Evolutionary conservation across 2,329 filamentous ascomycete species (phyloP).

Genomic region (Botrytis byssoidea): DNA sequence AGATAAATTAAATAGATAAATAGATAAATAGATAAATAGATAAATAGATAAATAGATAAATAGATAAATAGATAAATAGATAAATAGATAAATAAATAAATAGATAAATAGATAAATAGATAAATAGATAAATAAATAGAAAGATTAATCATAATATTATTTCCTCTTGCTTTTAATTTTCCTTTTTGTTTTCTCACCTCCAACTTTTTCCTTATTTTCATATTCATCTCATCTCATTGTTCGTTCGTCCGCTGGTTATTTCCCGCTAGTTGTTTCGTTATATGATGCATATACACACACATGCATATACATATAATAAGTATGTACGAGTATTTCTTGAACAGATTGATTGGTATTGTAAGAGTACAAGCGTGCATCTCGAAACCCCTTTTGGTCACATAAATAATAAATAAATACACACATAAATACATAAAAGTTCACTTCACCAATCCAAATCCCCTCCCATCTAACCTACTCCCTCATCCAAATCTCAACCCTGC

Average conservation of each 20-base stretch:
- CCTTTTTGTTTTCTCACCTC: background rate
- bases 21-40: too few relatives aligned
- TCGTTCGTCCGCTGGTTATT: background rate
- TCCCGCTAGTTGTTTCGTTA: background rate
- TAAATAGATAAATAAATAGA: too few relatives aligned
- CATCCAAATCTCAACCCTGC: constrained; percentile 36
- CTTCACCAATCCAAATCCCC: background rate
- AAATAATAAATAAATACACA: background rate
- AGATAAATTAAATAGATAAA: background rate
- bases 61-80: background rate
- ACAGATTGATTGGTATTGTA: background rate
- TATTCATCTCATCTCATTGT: background rate
- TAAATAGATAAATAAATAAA: too few relatives aligned
- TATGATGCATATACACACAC: background rate
- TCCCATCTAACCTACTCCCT: background rate
- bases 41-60: too few relatives aligned
- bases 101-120: too few relatives aligned
- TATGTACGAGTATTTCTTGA: background rate
- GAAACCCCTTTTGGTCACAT: background rate
- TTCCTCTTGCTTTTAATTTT: too few relatives aligned
- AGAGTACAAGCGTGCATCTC: background rate
- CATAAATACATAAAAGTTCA: background rate
- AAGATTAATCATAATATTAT: too few relatives aligned
- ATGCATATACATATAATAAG: background rate
- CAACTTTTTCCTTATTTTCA: background rate